phyloP scores from a whole-genome alignment of 1,284 basidiomycete genomes.

The Malassezia yamatoensis region DNA sequence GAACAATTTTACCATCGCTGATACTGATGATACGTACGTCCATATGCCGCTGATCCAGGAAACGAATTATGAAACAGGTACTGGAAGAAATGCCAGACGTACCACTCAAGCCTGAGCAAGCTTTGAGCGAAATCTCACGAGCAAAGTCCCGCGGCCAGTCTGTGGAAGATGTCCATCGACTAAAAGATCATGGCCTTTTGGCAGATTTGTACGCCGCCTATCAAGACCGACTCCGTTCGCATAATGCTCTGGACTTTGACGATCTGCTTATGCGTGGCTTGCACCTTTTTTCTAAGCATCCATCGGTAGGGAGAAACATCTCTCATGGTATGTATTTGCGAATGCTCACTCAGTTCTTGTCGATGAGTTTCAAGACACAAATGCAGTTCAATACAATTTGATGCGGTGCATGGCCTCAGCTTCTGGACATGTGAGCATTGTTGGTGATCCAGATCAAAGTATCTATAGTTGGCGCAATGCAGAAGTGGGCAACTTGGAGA shows the following conservation, averaged over 20 bases:
- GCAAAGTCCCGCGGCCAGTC: conserved; percentile 65
- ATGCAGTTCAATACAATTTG: conserved; percentile 71
- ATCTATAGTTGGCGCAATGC: conserved; percentile 79
- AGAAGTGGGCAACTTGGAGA: conserved; percentile 39
- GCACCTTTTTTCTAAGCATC: conserved; percentile 58
- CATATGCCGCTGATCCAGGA: conserved; percentile 35
- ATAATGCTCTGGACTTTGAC: conserved; percentile 77
- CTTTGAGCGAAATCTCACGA: conserved; percentile 63
- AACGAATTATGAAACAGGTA: conserved; percentile 61
- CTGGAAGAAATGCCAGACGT: conserved; percentile 58
- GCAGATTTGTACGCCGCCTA: conserved; percentile 61
- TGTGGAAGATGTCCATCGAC: conserved; percentile 47
- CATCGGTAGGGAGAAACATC: conserved; percentile 58
- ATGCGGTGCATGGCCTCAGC: conserved; percentile 54
- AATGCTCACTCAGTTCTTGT: conserved; percentile 58
- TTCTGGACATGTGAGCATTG: conserved; percentile 58
- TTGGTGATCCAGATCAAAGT: conserved; percentile 86
- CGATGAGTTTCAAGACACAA: conserved; percentile 88
- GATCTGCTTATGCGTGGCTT: conserved; percentile 65
- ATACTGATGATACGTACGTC: conserved; percentile 57
- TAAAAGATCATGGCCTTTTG: conserved; percentile 15
- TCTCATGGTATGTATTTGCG: conserved; percentile 50
- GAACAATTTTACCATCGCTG: conserved; percentile 71
- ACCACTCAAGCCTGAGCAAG: conserved; percentile 57
- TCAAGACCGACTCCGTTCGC: conserved; percentile 56